Base-by-base conservation (phyloP, 2,329 filamentous ascomycete genomes). In the Lasiodiplodia theobromae region DNA sequence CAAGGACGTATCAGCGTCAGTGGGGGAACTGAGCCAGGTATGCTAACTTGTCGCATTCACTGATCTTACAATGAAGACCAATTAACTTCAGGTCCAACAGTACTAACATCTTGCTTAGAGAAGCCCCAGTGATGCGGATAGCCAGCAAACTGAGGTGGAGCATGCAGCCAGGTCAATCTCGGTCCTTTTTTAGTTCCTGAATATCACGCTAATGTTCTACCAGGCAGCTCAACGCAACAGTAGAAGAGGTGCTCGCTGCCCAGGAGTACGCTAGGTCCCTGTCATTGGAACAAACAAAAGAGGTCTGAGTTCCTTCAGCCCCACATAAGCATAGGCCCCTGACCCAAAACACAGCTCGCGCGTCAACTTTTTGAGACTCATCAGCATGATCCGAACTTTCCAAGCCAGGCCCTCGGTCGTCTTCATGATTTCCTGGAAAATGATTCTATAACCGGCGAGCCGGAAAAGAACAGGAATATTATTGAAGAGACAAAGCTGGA, bases 401-500 rank as follows among this genome's bases (percentile, higher is more conserved):
- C 82, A 0, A 74, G 77, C 21, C 70, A 75, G 5, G 76, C 83
- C 40, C 74, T 85, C 23, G 72, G 79, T 10, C 78, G 78, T 16
- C 80, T 84, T 14, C 74, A 78, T 21, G 72, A 73, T 14, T 85
- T 85, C 66, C 73, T 85, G 12, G 72, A 76, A 66, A 83, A 85
- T 66, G 79, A 84, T 4, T 77, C 81, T 44, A 73, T 85, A 40
- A 81, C 83, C 63, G 72, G 75, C 66, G 77, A 82, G 28, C 84
- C 84, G 21, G 82, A 85, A 54, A 82, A 84, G 71, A 79, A 87
- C 69, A 77, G 80, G 69, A 78, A 82, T 11, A 73, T 86, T 23
- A 85, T 87, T 56, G 79, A 82, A 67, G 83, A 86, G 76, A 86
- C 87, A 82, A 87, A 86, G 74, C 77, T 86, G 34, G 84, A 87